Evolutionary conservation across 2,329 filamentous ascomycete genomes (phyloP), one percentile per base, ranked within the genome.

Genomic region (Purpureocillium lavendulum): DNA sequence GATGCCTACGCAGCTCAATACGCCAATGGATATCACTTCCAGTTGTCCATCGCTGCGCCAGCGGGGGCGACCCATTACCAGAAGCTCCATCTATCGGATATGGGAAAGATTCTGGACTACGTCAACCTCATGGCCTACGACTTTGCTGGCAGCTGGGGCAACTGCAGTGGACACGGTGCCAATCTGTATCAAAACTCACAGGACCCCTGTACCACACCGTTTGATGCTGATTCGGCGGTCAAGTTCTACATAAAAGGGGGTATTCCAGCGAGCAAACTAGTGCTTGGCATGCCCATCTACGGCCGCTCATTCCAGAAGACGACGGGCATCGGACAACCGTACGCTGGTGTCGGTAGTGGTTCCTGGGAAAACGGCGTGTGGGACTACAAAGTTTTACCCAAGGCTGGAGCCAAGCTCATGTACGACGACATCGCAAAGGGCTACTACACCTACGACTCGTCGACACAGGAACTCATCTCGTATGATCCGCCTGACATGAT

Each of bases 221-320:
- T 80, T 66, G 82, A 73, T 50, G 80, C 80, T 2, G 65, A 82
- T 17, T 59, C 65, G 10, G 83, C 84, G 3, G 60, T 92, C 28
- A 56, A 66, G 1, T 76, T 71, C 40, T 92, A 92, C 61, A 60
- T 79, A 12, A 56, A 64, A 0, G 70, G 70, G 2, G 80, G 79
- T 3, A 73, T 90, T 0, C 64, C 75, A 0, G 53, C 76, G 0
- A 54, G 60, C 29, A 89, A 89, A 59, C 74, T 94, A 41, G 72
- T 85, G 1, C 65, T 92, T 4, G 86, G 86, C 1, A 80, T 90
- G 70, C 85, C 87, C 0, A 66, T 92, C 3, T 92, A 92, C 55
- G 87, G 86, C 1, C 80, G 84, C 17, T 67, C 80, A 0, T 92
- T 90, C 52, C 14, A 47, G 61, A 69, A 42, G 14, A 52, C 52